Evolutionary conservation across 495 filamentous ascomycete genomes (phyloP).

Genomic region (Cercophora sp.): DNA sequence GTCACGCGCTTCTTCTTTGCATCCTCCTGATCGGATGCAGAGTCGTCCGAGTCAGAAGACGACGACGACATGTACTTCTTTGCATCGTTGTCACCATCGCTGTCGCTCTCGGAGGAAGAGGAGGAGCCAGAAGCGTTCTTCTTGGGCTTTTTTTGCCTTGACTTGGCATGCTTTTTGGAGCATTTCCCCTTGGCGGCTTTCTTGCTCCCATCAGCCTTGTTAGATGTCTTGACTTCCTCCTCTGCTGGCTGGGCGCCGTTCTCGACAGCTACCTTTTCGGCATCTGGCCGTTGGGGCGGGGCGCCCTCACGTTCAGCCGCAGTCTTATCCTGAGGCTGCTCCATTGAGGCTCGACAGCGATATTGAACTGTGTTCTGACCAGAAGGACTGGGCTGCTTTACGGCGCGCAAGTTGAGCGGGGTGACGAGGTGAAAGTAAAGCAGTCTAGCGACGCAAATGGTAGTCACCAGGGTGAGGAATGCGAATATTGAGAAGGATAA

Average conservation of each 20-base stretch:
- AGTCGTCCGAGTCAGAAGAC: conserved; percentile 26
- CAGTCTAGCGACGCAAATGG: no score
- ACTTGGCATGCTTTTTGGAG: conserved; percentile 37
- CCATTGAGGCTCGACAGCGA: no score
- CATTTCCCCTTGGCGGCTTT: conserved; percentile 32
- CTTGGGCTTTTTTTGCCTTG: conserved; percentile 37
- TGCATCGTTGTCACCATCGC: conserved; percentile 25
- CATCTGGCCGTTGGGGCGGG: conserved; percentile 19
- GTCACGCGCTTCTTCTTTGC: conserved; percentile 39
- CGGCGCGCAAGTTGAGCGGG: no score
- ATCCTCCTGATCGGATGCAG: conserved; percentile 26
- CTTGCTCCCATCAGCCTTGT: conserved; percentile 21
- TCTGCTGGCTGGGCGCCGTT: conserved; percentile 15
- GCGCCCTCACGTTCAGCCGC: conserved; percentile 22
- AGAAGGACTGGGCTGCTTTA: no score
- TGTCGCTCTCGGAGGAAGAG: conserved; percentile 29
- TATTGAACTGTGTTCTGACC: no score
- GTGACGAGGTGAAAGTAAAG: no score
- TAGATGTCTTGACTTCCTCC: conserved; percentile 23
- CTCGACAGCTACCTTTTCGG: conserved; percentile 24
- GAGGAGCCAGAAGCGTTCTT: conserved; percentile 31
- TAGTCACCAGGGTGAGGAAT: no score
- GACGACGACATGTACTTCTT: conserved; percentile 26
- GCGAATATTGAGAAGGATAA: no score
- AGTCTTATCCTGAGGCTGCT: conserved; percentile 19